Evolutionary conservation across 73 alveolate species (phyloP).

Genomic region (Paramecium pentaurelia): DNA sequence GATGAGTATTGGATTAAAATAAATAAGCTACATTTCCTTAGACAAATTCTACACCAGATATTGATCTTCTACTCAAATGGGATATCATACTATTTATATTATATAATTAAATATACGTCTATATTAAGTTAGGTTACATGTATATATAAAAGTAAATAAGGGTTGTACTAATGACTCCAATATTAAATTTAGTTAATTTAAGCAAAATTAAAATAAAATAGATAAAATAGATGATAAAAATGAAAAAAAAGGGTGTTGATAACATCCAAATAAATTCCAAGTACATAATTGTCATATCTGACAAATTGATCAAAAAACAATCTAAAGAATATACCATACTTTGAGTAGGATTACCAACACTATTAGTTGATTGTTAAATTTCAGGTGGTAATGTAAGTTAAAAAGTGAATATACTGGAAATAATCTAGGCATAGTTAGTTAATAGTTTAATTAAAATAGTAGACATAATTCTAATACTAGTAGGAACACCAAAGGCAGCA

Average conservation of each 20-base stretch:
- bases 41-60: not conserved
- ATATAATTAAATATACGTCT: not conserved
- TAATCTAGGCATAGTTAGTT: not conserved
- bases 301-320: not conserved
- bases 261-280: conserved; percentile 4
- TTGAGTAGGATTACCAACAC: conserved; percentile 21
- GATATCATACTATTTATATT: not conserved
- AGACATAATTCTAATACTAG: not conserved
- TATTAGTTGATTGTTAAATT: not conserved
- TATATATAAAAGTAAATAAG: not conserved
- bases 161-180: conserved; percentile 27
- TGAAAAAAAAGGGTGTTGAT: conserved; percentile 10
- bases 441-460: not conserved
- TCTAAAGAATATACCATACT: conserved; percentile 18
- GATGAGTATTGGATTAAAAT: not conserved
- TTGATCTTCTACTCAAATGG: not conserved
- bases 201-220: not conserved
- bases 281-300: not conserved
- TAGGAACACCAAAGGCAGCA: not conserved
- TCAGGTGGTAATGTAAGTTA: conserved; percentile 3
- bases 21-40: conserved; percentile 22
- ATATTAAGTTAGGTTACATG: conserved; percentile 13
- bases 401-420: not conserved
- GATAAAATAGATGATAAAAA: not conserved
- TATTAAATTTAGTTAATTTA: not conserved